Base-by-base conservation (phyloP, 441 rosid species). In the Cnidoscolus chayamansa region DNA sequence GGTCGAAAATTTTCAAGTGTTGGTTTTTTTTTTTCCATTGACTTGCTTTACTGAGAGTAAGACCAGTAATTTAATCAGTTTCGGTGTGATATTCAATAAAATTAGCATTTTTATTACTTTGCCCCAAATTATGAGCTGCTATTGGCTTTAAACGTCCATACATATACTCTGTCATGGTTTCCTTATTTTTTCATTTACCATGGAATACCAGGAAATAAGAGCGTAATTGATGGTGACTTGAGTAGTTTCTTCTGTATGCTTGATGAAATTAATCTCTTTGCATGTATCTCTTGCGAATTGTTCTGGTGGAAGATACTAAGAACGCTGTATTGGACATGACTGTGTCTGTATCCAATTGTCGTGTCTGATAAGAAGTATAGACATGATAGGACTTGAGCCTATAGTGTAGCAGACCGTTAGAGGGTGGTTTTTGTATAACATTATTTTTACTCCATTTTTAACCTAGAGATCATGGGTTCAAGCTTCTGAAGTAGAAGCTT, bases 21-120 rank as follows among this genome's bases (percentile, higher is more conserved):
- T 73, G 5, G 1, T 15, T 65, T 1, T 60, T 12, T 48, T 45
- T 12, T 48, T 45, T 2, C 9, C n/a, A n/a, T 43, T 30, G 37
- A 49, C 30, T 57, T 43, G 31, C 63, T 72, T 53, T 40, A 20
- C 65, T 17, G 13, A 17, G n/a, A 62, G 59, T 72, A 2, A 25
- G 10, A 30, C 40, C 2, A 61, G 25, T 30, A 17, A 25, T 40
- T 63, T 62, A 9, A 35, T 53, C 10, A 32, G 35, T 53, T 71
- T 45, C n/a, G 4, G 25, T 45, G 13, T 17, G 35, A 17, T 43
- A 45, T 17, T 45, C 9, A 17, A 17, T 45, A 30, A 30, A 25
- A 49, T 50, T 30, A 25, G 43, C 2, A 13, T 13, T 48, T 65
- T 19, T 48, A 47, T 10, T 20, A 2, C 16, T 31, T 65, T 49